Percentiles rank a stretch among this genome's conserved stretches.
These are phyloP conservation scores for Melaleuca alternifolia DNA, from an alignment of 345 rosid species.

Conservation along the genomic window DNA sequence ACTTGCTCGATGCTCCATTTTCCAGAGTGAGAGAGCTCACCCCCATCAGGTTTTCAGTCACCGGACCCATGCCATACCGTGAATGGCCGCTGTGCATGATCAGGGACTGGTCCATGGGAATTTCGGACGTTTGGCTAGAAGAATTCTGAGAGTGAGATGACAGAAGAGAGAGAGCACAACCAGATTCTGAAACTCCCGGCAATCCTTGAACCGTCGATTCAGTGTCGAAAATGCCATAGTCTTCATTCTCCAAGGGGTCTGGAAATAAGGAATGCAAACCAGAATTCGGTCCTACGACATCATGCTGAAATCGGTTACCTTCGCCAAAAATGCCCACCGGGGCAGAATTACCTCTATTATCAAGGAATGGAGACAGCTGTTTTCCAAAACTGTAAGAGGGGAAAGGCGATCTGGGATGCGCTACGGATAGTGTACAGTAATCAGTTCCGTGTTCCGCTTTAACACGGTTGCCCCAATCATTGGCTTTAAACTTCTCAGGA, in stretches of 20 bases:
- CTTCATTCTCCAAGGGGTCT: constrained; percentile 26
- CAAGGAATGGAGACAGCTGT: constrained; percentile 7
- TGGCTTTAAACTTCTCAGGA: constrained; percentile 24
- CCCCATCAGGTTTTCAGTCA: constrained; percentile 14
- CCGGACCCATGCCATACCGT: constrained; percentile 8
- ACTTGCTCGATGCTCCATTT: neutral
- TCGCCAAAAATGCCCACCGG: constrained; percentile 13
- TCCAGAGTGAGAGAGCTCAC: neutral
- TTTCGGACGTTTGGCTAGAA: constrained; percentile 24
- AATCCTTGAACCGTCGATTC: constrained; percentile 29
- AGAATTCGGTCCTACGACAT: constrained; percentile 15
- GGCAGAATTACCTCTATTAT: constrained; percentile 7
- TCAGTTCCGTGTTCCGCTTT: constrained; percentile 38
- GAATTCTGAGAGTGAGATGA: constrained; percentile 54
- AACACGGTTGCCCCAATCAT: constrained; percentile 27
- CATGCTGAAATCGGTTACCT: constrained; percentile 6
- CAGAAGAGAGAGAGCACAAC: constrained; percentile 98
- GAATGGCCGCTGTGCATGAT: neutral
- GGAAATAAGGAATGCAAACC: constrained; percentile 19
- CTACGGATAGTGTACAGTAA: constrained; percentile 12
- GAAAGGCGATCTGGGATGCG: constrained; percentile 17
- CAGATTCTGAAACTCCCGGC: constrained; percentile 34
- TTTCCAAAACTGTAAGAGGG: constrained; percentile 21
- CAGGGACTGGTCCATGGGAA: constrained; percentile 19
- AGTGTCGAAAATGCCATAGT: constrained; percentile 10